These are phyloP conservation scores for Fusarium dlaminii DNA, from an alignment of 2,329 filamentous ascomycete genomes.

Conservation along the genomic window DNA sequence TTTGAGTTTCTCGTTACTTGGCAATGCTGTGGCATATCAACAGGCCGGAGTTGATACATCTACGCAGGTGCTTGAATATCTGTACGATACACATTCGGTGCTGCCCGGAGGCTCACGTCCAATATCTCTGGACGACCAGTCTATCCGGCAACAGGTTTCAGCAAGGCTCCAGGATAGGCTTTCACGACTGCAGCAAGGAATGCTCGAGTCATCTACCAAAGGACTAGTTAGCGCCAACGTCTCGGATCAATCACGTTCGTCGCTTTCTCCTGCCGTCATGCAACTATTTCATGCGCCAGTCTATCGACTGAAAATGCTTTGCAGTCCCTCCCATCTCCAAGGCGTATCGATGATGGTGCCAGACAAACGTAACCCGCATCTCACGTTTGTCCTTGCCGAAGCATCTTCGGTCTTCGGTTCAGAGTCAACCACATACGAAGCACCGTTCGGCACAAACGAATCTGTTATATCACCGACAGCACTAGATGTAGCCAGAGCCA, in stretches of 20 bases:
- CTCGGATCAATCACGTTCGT: not conserved
- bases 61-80: slow-evolving; percentile 14
- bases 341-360: not conserved
- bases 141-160: not conserved
- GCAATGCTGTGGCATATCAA: slow-evolving; percentile 23
- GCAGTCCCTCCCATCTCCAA: not conserved
- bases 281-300: slow-evolving; percentile 7
- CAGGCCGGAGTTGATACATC: not conserved
- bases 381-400: slow-evolving; percentile 6
- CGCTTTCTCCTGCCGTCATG: not conserved
- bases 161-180: not conserved
- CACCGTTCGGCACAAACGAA: not conserved
- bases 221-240: slow-evolving; percentile 12
- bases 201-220: not conserved
- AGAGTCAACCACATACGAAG: not conserved
- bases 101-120: not conserved
- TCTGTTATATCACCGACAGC: not conserved
- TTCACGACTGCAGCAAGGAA: not conserved
- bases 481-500: not conserved
- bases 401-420: not conserved
- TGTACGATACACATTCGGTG: slow-evolving; percentile 14
- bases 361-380: not conserved
- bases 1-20: slow-evolving; percentile 16
- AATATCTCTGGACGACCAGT: not conserved
- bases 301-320: slow-evolving; percentile 4